phyloP scores from a whole-genome alignment of 2,329 filamentous ascomycete species.

The Berkeleyomyces rouxiae region DNA sequence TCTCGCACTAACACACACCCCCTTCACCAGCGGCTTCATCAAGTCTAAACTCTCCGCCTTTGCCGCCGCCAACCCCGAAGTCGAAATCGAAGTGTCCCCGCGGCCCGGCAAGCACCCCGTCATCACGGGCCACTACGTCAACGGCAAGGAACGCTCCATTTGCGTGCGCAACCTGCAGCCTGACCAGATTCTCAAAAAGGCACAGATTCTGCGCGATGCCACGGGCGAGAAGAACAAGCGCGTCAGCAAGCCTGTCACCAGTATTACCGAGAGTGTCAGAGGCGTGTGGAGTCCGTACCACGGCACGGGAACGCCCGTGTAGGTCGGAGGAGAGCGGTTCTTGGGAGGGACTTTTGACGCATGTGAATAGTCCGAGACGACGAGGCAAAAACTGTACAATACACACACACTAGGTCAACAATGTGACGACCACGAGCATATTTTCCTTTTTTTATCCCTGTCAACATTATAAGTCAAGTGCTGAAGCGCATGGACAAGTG shows the following conservation, averaged over 20 bases:
- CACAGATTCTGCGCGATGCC: conserved; percentile 52
- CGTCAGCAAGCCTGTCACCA: conserved; percentile 46
- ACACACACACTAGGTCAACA: conserved; percentile 14
- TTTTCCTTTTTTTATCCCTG: no score
- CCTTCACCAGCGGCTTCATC: conserved; percentile 54
- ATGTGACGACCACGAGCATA: not conserved
- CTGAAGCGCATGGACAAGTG: not conserved
- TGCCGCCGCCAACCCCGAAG: conserved; percentile 63
- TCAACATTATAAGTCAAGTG: no score
- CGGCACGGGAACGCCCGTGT: conserved; percentile 39
- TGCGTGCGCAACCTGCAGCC: conserved; percentile 78
- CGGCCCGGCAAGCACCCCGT: conserved; percentile 81
- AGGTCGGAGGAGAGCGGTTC: conserved; percentile 15
- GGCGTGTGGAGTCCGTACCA: conserved; percentile 58
- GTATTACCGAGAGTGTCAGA: conserved; percentile 48
- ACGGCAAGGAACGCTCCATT: conserved; percentile 68
- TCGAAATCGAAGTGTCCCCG: conserved; percentile 85
- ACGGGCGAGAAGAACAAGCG: conserved; percentile 57
- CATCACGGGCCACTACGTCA: conserved; percentile 81
- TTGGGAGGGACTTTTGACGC: not conserved
- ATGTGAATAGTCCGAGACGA: not conserved
- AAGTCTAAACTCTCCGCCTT: conserved; percentile 60
- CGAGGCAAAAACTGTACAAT: conserved; percentile 4
- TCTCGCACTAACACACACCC: conserved; percentile 17
- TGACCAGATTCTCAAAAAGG: conserved; percentile 68